A percentile compares a stretch with the other conserved stretches of the same genome.
Conservation (phyloP, 192 early-diverging fungal genomes). For the Podila epigama region DNA sequence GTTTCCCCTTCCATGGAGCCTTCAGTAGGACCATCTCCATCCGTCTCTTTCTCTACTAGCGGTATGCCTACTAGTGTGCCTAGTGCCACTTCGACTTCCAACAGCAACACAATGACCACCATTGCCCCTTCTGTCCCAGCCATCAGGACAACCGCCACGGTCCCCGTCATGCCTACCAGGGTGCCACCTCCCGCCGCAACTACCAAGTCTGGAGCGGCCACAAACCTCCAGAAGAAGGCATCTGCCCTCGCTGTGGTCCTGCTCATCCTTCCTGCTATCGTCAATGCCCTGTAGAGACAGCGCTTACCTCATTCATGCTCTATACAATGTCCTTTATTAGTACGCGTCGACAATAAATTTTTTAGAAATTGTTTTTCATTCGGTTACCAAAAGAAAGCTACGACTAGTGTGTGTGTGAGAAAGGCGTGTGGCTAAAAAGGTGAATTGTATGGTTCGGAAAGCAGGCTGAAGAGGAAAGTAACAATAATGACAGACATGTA, state of each 20-base stretch:
- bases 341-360: no score
- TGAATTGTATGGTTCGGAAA: no score
- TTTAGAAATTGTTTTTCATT: no score
- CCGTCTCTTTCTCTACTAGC: not conserved
- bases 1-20: not conserved
- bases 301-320: no score
- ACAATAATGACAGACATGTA: no score
- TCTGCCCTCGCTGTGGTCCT: conserved; percentile 6
- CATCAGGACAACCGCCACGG: not conserved
- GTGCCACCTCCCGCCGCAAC: not conserved
- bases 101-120: not conserved
- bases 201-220: conserved; percentile 13
- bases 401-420: no score
- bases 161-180: not conserved
- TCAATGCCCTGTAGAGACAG: conserved; percentile 26
- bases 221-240: conserved; percentile 27
- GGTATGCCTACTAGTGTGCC: not conserved
- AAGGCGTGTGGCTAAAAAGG: no score
- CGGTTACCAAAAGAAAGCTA: no score
- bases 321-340: no score
- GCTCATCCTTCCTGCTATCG: conserved; percentile 28
- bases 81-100: not conserved
- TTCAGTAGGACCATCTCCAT: not conserved
- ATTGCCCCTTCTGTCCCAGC: conserved; percentile 7
- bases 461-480: no score